Conservation (phyloP, 768 basidiomycete genomes). For the Mycena kentingensis region DNA sequence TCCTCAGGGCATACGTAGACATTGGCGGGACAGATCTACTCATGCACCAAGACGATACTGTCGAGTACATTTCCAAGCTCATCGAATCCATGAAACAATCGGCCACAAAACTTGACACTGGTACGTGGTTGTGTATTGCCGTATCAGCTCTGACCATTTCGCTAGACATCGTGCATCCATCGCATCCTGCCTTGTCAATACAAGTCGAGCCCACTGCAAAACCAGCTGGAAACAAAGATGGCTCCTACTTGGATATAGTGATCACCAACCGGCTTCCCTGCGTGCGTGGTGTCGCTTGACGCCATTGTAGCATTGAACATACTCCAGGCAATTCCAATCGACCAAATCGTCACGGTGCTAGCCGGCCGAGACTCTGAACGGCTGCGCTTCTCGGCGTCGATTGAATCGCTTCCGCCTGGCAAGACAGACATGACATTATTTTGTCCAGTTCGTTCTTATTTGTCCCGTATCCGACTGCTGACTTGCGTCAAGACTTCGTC, state of each 20-base stretch:
- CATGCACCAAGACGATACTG: conserved; percentile 51
- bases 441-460: conserved; percentile 62
- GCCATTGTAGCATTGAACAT: conserved; percentile 11
- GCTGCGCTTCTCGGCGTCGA: conserved; percentile 52
- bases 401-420: conserved; percentile 56
- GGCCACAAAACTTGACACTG: conserved; percentile 54
- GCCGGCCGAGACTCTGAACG: conserved; percentile 64
- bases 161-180: conserved; percentile 65
- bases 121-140: conserved; percentile 35
- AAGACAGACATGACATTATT: conserved; percentile 57
- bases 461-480: background rate
- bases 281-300: conserved; percentile 40
- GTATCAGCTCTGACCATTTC: conserved; percentile 6
- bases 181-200: conserved; percentile 70
- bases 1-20: conserved; percentile 68
- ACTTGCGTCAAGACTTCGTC: conserved; percentile 57
- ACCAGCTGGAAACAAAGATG: conserved; percentile 64
- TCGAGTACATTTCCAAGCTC: conserved; percentile 53
- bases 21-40: conserved; percentile 55
- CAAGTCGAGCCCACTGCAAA: conserved; percentile 47
- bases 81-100: conserved; percentile 51
- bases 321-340: conserved; percentile 57
- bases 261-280: conserved; percentile 74
- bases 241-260: conserved; percentile 58
- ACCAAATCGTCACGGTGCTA: conserved; percentile 63